phyloP scores from a whole-genome alignment of 1,284 basidiomycete genomes.

The Heterobasidion annosum region DNA sequence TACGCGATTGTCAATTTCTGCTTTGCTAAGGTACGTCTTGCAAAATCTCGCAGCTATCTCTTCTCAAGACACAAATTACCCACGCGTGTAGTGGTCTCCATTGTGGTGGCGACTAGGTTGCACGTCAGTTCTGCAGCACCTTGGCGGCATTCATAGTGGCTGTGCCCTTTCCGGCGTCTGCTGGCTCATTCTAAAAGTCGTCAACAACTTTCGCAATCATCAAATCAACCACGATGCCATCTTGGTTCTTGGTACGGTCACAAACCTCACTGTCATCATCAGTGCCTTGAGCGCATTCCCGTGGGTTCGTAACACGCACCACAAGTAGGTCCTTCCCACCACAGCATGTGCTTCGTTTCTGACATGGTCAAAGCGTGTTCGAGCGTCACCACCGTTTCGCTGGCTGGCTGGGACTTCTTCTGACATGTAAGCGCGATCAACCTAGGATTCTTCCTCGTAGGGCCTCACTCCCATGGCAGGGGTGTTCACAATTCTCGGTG shows the following conservation, averaged over 20 bases:
- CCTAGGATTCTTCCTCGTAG: background rate
- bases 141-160: conserved; percentile 70
- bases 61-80: background rate
- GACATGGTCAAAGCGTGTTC: conserved; percentile 39
- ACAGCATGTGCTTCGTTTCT: conserved; percentile 1
- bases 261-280: conserved; percentile 44
- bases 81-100: conserved; percentile 52
- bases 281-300: conserved; percentile 56
- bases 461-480: conserved; percentile 25
- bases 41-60: background rate
- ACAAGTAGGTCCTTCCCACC: conserved; percentile 44
- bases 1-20: conserved; percentile 40
- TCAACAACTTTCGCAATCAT: conserved; percentile 40
- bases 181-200: conserved; percentile 57
- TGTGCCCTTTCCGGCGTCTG: conserved; percentile 58
- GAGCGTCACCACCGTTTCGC: conserved; percentile 71
- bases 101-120: conserved; percentile 61
- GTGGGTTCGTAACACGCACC: conserved; percentile 66
- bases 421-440: conserved; percentile 37
- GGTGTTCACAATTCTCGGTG: conserved; percentile 58
- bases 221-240: conserved; percentile 42
- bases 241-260: conserved; percentile 48
- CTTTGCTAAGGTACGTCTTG: conserved; percentile 48
- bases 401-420: conserved; percentile 57
- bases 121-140: conserved; percentile 66